phyloP scores from a whole-genome alignment of 495 filamentous ascomycete genomes.

The Annulohypoxylon moriforme region DNA sequence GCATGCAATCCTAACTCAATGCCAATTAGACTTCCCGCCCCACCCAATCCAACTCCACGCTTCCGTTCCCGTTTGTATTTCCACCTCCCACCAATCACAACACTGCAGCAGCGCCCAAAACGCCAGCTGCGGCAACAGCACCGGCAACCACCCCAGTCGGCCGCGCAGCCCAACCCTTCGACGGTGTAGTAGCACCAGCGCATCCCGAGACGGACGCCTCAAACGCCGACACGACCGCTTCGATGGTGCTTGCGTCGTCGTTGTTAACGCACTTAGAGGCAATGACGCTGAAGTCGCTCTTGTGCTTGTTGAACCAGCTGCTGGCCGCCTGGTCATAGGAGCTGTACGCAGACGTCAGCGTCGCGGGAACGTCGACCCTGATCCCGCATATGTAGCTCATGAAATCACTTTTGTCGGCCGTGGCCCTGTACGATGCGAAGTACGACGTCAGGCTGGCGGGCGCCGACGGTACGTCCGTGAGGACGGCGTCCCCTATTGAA shows the following conservation, averaged over 20 bases:
- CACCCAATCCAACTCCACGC: background rate
- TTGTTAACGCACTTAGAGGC: slow-evolving; percentile 15
- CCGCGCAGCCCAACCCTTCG: slow-evolving; percentile 17
- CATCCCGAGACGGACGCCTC: background rate
- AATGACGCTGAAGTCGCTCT: slow-evolving; percentile 15
- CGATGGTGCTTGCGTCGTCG: slow-evolving; percentile 1
- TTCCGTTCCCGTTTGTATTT: background rate
- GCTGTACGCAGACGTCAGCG: slow-evolving; percentile 27
- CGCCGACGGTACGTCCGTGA: slow-evolving; percentile 21
- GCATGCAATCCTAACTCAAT: background rate
- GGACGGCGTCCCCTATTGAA: background rate
- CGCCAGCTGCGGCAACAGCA: slow-evolving; percentile 32
- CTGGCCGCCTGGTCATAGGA: slow-evolving; percentile 34
- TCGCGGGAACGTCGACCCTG: slow-evolving; percentile 20
- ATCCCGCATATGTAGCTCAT: slow-evolving; percentile 18
- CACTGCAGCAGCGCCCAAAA: slow-evolving; percentile 25
- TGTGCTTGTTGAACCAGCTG: slow-evolving; percentile 35
- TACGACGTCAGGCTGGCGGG: slow-evolving; percentile 1
- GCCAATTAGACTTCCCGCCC: background rate
- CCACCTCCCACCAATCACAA: background rate
- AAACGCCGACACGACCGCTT: slow-evolving; percentile 1
- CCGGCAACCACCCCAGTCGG: slow-evolving; percentile 34
- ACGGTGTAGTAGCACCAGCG: background rate
- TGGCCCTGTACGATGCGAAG: background rate
- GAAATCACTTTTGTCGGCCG: slow-evolving; percentile 21